A percentile compares a stretch with the other conserved stretches of the same genome.
Conservation (phyloP, 805 yeast species). For the Schwanniomyces polymorphus region DNA sequence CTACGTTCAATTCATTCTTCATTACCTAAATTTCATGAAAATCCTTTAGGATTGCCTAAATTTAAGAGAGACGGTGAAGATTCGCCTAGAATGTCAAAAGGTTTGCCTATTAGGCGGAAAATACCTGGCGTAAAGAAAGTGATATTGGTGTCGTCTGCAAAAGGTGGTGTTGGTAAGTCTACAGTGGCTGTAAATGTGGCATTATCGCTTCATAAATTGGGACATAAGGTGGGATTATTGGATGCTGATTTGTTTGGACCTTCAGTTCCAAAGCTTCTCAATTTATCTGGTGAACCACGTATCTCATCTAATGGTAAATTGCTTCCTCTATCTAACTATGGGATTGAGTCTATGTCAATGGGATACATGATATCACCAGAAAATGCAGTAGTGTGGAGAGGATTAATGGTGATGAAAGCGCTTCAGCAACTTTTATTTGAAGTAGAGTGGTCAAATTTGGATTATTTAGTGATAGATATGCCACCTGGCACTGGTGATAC, state of each 20-base stretch:
- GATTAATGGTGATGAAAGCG: constrained; percentile 84
- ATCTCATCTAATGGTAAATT: constrained; percentile 52
- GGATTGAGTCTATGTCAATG: constrained; percentile 86
- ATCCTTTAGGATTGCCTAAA: constrained; percentile 42
- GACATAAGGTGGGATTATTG: constrained; percentile 63
- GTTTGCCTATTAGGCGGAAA: constrained; percentile 53
- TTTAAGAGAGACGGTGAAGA: constrained; percentile 12
- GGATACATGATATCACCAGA: constrained; percentile 71
- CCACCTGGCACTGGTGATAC: constrained; percentile 94
- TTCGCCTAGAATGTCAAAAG: constrained; percentile 45
- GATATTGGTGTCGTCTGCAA: constrained; percentile 70
- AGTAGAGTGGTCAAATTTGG: constrained; percentile 70
- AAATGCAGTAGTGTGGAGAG: constrained; percentile 82
- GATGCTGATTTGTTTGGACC: constrained; percentile 89
- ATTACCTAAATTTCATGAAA: constrained; percentile 26
- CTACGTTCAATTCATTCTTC: constrained; percentile 2
- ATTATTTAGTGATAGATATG: constrained; percentile 74
- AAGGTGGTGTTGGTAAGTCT: constrained; percentile 83
- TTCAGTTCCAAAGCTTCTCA: constrained; percentile 70
- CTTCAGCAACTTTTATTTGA: constrained; percentile 81
- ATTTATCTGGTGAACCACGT: constrained; percentile 70
- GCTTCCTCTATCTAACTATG: constrained; percentile 69
- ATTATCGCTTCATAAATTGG: constrained; percentile 51
- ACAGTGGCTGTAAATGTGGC: constrained; percentile 74
- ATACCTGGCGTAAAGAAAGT: constrained; percentile 64